Evolutionary conservation across 2,329 filamentous ascomycete genomes (phyloP).

Genomic region (Bertia moriformis): DNA sequence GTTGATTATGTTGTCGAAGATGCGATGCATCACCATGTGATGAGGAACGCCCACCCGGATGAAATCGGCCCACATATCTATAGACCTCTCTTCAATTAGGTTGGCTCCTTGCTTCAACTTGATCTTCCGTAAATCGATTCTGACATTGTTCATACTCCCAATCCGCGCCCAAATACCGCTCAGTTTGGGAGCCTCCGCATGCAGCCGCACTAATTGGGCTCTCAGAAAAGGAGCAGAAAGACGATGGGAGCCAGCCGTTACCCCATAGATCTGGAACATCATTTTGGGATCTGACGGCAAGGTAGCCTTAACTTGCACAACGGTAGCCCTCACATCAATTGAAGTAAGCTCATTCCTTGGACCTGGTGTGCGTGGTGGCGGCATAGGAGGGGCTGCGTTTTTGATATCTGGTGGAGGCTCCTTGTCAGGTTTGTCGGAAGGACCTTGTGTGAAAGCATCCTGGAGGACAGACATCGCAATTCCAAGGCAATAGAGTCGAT

Average conservation of each 20-base stretch:
- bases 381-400: too few species aligned
- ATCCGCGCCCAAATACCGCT: conserved; percentile 52
- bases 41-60: conserved; percentile 57
- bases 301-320: conserved; percentile 54
- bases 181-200: conserved; percentile 52
- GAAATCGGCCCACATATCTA: conserved; percentile 54
- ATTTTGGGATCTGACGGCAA: conserved; percentile 55
- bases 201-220: conserved; percentile 45
- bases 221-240: conserved; percentile 53
- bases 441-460: conserved; percentile 26
- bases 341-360: conserved; percentile 38
- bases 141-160: conserved; percentile 45
- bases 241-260: conserved; percentile 51
- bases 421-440: conserved; percentile 10
- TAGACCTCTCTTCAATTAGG: conserved; percentile 42
- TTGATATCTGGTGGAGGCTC: conserved; percentile 1
- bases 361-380: not conserved
- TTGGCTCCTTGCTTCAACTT: conserved; percentile 36
- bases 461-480: conserved; percentile 46
- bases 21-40: conserved; percentile 53
- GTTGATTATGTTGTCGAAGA: conserved; percentile 60
- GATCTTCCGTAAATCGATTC: conserved; percentile 46
- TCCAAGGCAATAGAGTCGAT: conserved; percentile 57
- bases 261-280: conserved; percentile 53
- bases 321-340: conserved; percentile 46